These are phyloP conservation scores for Herpomyces periplanetae DNA, from an alignment of 2,329 filamentous ascomycete species.

Conservation along the genomic window DNA sequence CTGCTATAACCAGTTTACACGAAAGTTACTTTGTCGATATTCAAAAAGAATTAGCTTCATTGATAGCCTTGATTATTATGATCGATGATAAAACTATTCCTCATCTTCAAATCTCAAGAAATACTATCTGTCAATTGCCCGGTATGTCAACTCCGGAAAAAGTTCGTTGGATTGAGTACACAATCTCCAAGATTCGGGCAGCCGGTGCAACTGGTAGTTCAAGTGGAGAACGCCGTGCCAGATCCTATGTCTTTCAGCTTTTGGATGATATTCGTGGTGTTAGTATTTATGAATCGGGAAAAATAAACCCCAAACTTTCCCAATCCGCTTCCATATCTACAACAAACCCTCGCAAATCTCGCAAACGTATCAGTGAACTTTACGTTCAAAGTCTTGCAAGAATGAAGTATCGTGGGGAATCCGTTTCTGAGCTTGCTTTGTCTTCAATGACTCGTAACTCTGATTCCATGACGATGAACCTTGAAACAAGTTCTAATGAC, in stretches of 20 bases:
- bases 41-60: conserved; percentile 52
- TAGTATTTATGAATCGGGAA: conserved; percentile 70
- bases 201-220: conserved; percentile 14
- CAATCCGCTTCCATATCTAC: no score
- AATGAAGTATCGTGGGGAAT: no score
- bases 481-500: no score
- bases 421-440: no score
- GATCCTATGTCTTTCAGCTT: conserved; percentile 42
- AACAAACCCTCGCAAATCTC: no score
- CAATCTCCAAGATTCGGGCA: no score
- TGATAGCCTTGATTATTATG: conserved; percentile 52
- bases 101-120: conserved; percentile 24
- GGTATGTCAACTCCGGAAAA: conserved; percentile 27
- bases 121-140: conserved; percentile 39
- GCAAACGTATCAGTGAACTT: no score
- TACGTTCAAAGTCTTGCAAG: no score
- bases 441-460: no score
- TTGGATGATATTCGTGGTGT: conserved; percentile 57
- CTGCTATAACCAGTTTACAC: conserved; percentile 57
- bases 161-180: no score
- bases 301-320: no score
- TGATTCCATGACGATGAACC: no score
- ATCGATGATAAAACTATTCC: conserved; percentile 35
- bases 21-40: conserved; percentile 89
- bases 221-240: conserved; percentile 29